Conservation (phyloP, 495 filamentous ascomycete species). For the Penicillium canescens region DNA sequence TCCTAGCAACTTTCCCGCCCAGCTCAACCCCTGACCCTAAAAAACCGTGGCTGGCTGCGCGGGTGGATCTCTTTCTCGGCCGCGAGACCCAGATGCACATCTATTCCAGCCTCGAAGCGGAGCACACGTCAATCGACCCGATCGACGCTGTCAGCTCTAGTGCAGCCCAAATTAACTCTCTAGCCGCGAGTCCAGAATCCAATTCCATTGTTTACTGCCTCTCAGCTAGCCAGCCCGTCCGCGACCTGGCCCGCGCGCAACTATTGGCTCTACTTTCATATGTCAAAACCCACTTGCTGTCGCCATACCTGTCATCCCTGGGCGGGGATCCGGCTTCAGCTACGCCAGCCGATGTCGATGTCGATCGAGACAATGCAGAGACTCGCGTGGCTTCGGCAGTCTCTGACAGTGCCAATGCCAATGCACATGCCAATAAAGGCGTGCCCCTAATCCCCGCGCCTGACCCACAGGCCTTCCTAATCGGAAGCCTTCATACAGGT, state of each 20-base stretch:
- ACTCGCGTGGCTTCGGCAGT: too few species aligned
- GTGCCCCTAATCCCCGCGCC: conserved; percentile 27
- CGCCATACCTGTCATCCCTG: conserved; percentile 27
- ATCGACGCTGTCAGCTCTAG: conserved; percentile 16
- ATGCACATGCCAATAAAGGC: not conserved
- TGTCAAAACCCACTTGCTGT: conserved; percentile 25
- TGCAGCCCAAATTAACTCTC: not conserved
- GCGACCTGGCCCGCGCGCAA: conserved; percentile 25
- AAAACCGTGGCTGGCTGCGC: conserved; percentile 50
- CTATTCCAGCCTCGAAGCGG: conserved; percentile 55
- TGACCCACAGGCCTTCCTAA: conserved; percentile 31
- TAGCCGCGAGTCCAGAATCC: not conserved
- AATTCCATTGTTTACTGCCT: conserved; percentile 15
- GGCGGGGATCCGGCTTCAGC: not conserved
- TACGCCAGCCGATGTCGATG: conserved; percentile 1
- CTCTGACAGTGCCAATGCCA: not conserved
- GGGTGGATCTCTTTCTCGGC: conserved; percentile 55
- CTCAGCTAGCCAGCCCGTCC: conserved; percentile 2
- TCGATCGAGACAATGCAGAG: not conserved
- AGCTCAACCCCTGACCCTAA: conserved; percentile 16
- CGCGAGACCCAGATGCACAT: conserved; percentile 64
- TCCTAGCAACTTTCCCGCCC: conserved; percentile 42
- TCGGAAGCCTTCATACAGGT: conserved; percentile 36
- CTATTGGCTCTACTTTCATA: conserved; percentile 29
- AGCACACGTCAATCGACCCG: conserved; percentile 22